Conservation (phyloP, 768 basidiomycete species). For the Chalciporus sphaerocephalus region DNA sequence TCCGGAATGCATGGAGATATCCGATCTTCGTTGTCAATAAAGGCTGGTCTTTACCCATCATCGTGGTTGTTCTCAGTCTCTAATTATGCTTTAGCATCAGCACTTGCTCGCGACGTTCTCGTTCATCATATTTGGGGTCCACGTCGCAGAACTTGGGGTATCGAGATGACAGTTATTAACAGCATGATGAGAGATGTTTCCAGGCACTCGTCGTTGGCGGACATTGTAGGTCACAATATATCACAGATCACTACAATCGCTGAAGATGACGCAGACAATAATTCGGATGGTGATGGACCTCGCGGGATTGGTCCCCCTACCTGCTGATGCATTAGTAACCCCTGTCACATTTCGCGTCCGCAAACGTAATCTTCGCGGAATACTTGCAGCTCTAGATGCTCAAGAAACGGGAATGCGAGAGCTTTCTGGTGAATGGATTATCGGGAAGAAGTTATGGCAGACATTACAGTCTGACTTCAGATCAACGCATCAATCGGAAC, state of each 20-base stretch:
- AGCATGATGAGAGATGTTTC: constrained; percentile 82
- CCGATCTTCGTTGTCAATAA: constrained; percentile 62
- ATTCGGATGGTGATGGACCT: constrained; percentile 69
- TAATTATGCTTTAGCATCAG: constrained; percentile 21
- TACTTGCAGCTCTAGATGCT: constrained; percentile 71
- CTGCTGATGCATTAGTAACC: constrained; percentile 90
- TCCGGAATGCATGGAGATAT: constrained; percentile 74
- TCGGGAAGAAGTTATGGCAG: constrained; percentile 90
- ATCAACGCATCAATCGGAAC: constrained; percentile 33
- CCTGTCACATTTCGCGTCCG: constrained; percentile 88
- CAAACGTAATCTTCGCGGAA: constrained; percentile 67
- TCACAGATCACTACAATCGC: background rate
- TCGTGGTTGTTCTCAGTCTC: background rate
- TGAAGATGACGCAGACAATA: constrained; percentile 34
- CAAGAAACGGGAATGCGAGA: constrained; percentile 75
- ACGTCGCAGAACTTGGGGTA: constrained; percentile 85
- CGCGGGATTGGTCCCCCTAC: constrained; percentile 77
- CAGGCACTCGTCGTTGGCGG: constrained; percentile 75
- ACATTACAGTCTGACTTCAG: constrained; percentile 80
- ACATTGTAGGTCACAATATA: constrained; percentile 56
- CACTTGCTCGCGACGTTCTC: constrained; percentile 62
- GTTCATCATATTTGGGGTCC: constrained; percentile 84
- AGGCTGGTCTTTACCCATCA: constrained; percentile 38
- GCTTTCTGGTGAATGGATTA: constrained; percentile 93
- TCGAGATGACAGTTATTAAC: constrained; percentile 89